Percentiles rank a stretch among this genome's conserved stretches.
Conservation (phyloP, 768 basidiomycete genomes). For the Saitozyma sp. region DNA sequence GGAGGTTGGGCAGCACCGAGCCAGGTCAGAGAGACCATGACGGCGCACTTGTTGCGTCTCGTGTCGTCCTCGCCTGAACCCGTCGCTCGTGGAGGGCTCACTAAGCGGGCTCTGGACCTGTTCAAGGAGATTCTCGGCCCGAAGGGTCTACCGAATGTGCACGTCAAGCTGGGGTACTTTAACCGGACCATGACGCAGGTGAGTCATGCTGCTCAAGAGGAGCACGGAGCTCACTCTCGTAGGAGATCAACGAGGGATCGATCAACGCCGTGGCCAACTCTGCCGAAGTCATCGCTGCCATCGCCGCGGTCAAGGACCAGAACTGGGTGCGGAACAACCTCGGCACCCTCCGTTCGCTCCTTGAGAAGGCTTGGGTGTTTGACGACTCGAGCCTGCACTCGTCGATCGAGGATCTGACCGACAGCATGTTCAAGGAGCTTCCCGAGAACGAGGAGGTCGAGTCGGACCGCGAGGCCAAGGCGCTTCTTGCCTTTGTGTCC, state of each 20-base stretch:
- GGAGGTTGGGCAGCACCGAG: conserved; percentile 72
- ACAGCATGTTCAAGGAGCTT: conserved; percentile 71
- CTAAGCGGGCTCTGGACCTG: conserved; percentile 53
- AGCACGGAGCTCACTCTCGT: conserved; percentile 8
- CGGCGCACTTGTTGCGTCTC: conserved; percentile 92
- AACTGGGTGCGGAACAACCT: conserved; percentile 77
- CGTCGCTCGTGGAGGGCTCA: conserved; percentile 51
- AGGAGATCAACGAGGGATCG: conserved; percentile 75
- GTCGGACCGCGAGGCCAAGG: conserved; percentile 66
- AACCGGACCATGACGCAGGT: conserved; percentile 79
- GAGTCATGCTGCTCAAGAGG: conserved; percentile 35
- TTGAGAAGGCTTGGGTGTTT: conserved; percentile 80
- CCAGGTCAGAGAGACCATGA: conserved; percentile 80
- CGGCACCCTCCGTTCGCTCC: conserved; percentile 70
- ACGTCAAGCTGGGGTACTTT: conserved; percentile 88
- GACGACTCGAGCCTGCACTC: conserved; percentile 81
- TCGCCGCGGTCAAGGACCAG: conserved; percentile 77
- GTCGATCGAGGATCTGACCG: conserved; percentile 76
- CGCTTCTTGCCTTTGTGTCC: conserved; percentile 76
- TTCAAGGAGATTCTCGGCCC: conserved; percentile 78
- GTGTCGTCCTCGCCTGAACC: conserved; percentile 62
- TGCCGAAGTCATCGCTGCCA: conserved; percentile 83
- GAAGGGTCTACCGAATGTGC: conserved; percentile 85
- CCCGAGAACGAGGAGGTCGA: conserved; percentile 68
- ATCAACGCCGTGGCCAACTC: conserved; percentile 72